Percentiles rank a stretch among this genome's conserved stretches.
Conservation (phyloP, 768 basidiomycete species). For the Tulasnella sp. region DNA sequence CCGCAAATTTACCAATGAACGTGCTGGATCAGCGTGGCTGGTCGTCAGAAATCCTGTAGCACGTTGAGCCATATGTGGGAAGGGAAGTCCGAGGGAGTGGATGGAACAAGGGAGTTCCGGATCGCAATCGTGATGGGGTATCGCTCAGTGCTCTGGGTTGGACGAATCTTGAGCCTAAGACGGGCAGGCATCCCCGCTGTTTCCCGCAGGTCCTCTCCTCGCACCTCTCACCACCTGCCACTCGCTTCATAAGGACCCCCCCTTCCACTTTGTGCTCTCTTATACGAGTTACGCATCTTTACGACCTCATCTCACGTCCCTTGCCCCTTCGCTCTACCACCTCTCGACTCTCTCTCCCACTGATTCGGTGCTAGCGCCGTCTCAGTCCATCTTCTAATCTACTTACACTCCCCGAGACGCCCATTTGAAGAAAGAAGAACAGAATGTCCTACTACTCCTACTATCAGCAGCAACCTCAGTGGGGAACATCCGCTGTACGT, state of each 20-base stretch:
- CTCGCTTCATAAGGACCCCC: neutral
- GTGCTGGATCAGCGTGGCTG: neutral
- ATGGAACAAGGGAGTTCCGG: neutral
- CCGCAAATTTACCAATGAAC: neutral
- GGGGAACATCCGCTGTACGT: conserved; percentile 31
- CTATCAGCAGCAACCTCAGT: conserved; percentile 34
- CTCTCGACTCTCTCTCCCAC: neutral
- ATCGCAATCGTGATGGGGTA: conserved; percentile 2
- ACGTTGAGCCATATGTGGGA: neutral
- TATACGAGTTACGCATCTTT: neutral
- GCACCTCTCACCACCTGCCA: neutral
- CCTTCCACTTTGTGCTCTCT: neutral
- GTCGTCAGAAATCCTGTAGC: neutral
- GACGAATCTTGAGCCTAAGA: conserved; percentile 17
- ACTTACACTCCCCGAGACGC: neutral
- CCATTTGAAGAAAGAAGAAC: neutral
- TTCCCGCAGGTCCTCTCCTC: conserved; percentile 4
- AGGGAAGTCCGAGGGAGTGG: neutral
- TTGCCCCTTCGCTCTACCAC: neutral
- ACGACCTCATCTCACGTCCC: neutral
- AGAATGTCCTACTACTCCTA: conserved; percentile 35
- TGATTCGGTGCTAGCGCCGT: conserved; percentile 14
- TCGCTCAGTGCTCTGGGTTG: neutral
- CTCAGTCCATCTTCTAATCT: neutral
- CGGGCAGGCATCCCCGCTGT: neutral